Evolutionary conservation across 1,284 basidiomycete species (phyloP).

Genomic region (Phylloporus gajari): DNA sequence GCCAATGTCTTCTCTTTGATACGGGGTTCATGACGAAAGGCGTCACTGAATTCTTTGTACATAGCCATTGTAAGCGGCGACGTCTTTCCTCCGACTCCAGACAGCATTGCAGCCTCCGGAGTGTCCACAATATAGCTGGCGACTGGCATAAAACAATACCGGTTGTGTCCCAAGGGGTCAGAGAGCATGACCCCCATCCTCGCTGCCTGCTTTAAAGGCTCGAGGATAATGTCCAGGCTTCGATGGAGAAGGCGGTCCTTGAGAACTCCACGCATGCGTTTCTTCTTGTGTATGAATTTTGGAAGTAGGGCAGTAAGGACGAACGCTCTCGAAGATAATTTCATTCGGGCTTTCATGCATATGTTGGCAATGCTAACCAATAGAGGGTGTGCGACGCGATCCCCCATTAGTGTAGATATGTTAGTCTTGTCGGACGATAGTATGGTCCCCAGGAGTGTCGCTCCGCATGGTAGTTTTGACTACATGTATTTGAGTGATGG

Average conservation of each 20-base stretch:
- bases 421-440: too few species aligned
- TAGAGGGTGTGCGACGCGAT: too few species aligned
- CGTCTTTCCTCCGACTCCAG: conserved; percentile 9
- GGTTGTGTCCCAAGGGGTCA: neutral
- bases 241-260: conserved; percentile 6
- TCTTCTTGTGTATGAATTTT: conserved; percentile 13
- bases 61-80: conserved; percentile 13
- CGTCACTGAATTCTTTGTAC: conserved; percentile 13
- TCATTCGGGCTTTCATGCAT: too few species aligned
- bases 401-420: too few species aligned
- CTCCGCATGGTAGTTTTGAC: too few species aligned
- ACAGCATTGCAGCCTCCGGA: conserved; percentile 12
- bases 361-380: too few species aligned
- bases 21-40: neutral
- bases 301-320: conserved; percentile 14
- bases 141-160: conserved; percentile 14
- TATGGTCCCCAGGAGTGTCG: too few species aligned
- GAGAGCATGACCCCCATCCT: conserved; percentile 1
- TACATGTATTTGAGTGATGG: too few species aligned
- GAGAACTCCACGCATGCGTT: conserved; percentile 1
- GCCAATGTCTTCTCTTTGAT: conserved; percentile 3
- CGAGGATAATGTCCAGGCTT: conserved; percentile 10
- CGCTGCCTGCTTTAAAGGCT: conserved; percentile 12
- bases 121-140: conserved; percentile 13
- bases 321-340: neutral